phyloP scores from a whole-genome alignment of 352 stramenopile species.

The Phytophthora lateralis region DNA sequence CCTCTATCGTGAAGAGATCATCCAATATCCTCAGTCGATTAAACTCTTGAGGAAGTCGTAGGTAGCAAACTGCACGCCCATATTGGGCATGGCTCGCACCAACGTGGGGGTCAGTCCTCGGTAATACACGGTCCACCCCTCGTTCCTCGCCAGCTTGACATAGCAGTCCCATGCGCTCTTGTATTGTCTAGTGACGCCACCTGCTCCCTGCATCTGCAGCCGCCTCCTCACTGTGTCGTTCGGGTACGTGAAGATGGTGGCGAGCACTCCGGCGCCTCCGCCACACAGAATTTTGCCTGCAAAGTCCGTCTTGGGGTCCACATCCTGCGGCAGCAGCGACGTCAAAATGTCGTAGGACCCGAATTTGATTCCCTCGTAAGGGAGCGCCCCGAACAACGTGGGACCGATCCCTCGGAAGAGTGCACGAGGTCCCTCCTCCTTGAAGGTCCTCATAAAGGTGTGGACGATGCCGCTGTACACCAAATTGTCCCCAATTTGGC shows the following conservation, averaged over 20 bases:
- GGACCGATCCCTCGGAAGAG: constrained; percentile 78
- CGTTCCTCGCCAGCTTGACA: constrained; percentile 58
- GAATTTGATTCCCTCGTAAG: constrained; percentile 87
- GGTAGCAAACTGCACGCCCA: constrained; percentile 87
- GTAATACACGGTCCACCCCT: constrained; percentile 79
- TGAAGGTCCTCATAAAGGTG: constrained; percentile 72
- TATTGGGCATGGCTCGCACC: constrained; percentile 85
- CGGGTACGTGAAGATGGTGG: constrained; percentile 88
- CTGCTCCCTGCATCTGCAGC: constrained; percentile 88
- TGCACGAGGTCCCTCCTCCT: constrained; percentile 65
- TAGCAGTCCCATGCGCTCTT: constrained; percentile 81
- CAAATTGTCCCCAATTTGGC: constrained; percentile 68
- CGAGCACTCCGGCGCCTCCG: constrained; percentile 79
- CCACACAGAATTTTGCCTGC: constrained; percentile 75
- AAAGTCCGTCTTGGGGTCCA: constrained; percentile 66
- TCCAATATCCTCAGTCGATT: constrained; percentile 24
- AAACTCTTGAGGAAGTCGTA: constrained; percentile 82
- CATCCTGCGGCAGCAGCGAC: constrained; percentile 51
- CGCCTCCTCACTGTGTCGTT: constrained; percentile 87
- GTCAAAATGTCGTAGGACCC: constrained; percentile 80
- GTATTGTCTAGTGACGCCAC: constrained; percentile 65
- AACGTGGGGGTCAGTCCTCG: constrained; percentile 78
- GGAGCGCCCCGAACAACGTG: constrained; percentile 70
- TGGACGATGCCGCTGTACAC: constrained; percentile 75
- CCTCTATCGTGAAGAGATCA: background rate